A percentile compares a stretch with the other conserved stretches of the same genome.
These are phyloP conservation scores for Plasmodium malariae DNA, from an alignment of 169 alveolate genomes.

Conservation along the genomic window DNA sequence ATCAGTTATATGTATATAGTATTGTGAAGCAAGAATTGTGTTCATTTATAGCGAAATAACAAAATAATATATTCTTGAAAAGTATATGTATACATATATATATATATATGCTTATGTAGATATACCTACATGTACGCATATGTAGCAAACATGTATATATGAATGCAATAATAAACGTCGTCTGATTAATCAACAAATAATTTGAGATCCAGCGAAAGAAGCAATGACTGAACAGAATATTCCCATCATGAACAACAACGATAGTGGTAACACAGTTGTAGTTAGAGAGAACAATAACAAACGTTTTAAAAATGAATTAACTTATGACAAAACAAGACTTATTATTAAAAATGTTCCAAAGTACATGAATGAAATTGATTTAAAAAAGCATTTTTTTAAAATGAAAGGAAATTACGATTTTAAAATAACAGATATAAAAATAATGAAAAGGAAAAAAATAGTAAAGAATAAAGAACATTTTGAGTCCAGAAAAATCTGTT, in stretches of 20 bases:
- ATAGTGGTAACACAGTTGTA: background rate
- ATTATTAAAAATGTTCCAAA: conserved; percentile 88
- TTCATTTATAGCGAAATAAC: too few relatives aligned
- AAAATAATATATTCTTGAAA: too few relatives aligned
- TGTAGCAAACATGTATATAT: too few relatives aligned
- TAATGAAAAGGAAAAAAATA: conserved; percentile 79
- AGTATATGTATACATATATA: too few relatives aligned
- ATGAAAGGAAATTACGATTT: conserved; percentile 78
- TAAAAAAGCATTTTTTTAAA: conserved; percentile 83
- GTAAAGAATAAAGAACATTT: conserved; percentile 53
- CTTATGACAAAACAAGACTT: conserved; percentile 77
- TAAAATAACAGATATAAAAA: conserved; percentile 87
- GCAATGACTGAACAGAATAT: background rate
- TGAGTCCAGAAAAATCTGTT: conserved; percentile 89
- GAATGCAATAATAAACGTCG: too few relatives aligned
- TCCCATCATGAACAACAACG: background rate
- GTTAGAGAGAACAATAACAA: background rate
- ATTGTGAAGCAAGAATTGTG: too few relatives aligned
- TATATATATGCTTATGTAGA: too few relatives aligned
- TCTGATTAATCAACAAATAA: too few relatives aligned
- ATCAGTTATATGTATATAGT: too few relatives aligned
- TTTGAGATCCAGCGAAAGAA: background rate
- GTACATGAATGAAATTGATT: conserved; percentile 82
- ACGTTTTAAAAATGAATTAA: conserved; percentile 21
- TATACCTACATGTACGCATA: too few relatives aligned